Evolutionary conservation across 2,329 filamentous ascomycete species (phyloP).

Genomic region (Pestalotiopsis sp.): DNA sequence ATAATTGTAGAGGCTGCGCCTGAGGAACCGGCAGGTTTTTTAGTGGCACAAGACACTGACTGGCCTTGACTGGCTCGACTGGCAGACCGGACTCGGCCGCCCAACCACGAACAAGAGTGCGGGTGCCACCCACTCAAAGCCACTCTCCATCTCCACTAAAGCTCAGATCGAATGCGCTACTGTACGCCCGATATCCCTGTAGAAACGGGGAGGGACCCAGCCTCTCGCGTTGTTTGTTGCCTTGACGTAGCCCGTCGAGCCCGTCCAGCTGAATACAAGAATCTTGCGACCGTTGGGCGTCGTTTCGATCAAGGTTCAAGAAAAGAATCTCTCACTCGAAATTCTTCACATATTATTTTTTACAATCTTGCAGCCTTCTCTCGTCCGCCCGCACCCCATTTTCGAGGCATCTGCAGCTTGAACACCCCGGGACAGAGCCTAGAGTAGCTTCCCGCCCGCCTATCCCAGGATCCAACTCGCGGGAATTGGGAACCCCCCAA

Average conservation of each 20-base stretch:
- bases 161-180: not conserved
- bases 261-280: not conserved
- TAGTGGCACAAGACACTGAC: not conserved
- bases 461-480: not conserved
- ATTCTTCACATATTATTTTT: not conserved
- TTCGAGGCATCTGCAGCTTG: not conserved
- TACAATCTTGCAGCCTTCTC: not conserved
- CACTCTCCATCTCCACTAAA: not conserved
- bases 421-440: not conserved
- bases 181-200: not conserved
- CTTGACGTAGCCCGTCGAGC: not conserved
- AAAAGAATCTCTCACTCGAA: not conserved
- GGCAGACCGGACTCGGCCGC: not conserved
- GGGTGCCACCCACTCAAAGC: not conserved
- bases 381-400: not conserved
- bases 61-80: not conserved
- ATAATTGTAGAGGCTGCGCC: not conserved
- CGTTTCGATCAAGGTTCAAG: not conserved
- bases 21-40: not conserved
- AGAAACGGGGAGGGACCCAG: not conserved
- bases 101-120: not conserved
- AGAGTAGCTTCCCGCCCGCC: not conserved
- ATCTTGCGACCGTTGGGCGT: not conserved
- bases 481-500: not conserved
- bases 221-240: slow-evolving; percentile 6